Evolutionary conservation across 371 early-diverging fungal species (phyloP).

Genomic region (Syncephalastrum sp.): DNA sequence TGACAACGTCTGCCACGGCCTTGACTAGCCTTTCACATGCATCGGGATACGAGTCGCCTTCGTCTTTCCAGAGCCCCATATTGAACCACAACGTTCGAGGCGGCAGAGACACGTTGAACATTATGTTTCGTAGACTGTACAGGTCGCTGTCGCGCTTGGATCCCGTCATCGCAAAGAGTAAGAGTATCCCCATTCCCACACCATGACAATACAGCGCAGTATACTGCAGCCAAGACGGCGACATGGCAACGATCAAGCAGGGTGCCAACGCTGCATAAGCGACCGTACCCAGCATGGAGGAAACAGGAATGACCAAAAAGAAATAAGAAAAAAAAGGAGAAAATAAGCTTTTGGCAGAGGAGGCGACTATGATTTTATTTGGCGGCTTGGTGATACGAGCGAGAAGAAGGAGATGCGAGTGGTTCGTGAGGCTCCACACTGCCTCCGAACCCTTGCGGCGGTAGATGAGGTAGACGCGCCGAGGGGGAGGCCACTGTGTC

Average conservation of each 20-base stretch:
- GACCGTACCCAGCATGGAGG: too few species aligned
- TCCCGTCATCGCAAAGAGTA: conserved; percentile 5
- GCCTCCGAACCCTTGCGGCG: conserved; percentile 5
- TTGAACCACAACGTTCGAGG: conserved; percentile 48
- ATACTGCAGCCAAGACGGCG: conserved; percentile 2
- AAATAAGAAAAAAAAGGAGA: not conserved
- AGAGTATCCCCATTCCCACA: conserved; percentile 21
- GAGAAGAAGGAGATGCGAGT: conserved; percentile 2
- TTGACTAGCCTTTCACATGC: conserved; percentile 33
- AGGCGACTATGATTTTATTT: not conserved
- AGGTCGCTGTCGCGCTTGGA: conserved; percentile 15
- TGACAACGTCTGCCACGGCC: conserved; percentile 13
- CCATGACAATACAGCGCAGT: conserved; percentile 33
- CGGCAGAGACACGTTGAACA: conserved; percentile 33
- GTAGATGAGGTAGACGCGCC: conserved; percentile 7
- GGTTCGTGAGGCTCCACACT: not conserved
- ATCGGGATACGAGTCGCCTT: conserved; percentile 18
- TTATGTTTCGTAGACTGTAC: conserved; percentile 33
- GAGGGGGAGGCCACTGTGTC: not conserved
- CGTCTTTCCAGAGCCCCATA: conserved; percentile 42
- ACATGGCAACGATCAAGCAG: not conserved
- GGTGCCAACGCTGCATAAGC: conserved; percentile 9
- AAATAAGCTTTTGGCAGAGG: not conserved
- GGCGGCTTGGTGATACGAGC: not conserved
- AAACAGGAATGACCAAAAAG: too few species aligned